A percentile compares a stretch with the other conserved stretches of the same genome.
Evolutionary conservation across 2,329 filamentous ascomycete species (phyloP).

Genomic region (Cladorrhinum sp.): DNA sequence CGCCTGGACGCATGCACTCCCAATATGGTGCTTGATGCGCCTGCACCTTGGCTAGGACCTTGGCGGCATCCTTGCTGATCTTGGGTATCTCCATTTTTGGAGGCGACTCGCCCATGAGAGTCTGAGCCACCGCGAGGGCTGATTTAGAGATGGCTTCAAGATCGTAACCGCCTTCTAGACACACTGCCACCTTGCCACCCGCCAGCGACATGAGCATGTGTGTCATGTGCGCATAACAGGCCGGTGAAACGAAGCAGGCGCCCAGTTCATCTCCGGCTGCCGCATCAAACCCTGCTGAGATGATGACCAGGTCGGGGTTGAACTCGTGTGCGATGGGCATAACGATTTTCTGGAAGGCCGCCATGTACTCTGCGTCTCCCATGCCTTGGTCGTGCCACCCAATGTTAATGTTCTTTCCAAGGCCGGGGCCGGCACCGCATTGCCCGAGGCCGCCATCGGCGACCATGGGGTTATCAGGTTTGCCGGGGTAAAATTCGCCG

Average conservation of each 20-base stretch:
- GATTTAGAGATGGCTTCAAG: slow-evolving; percentile 89
- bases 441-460: slow-evolving; percentile 62
- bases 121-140: slow-evolving; percentile 84
- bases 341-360: slow-evolving; percentile 90
- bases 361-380: slow-evolving; percentile 96
- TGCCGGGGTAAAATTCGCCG: slow-evolving; percentile 80
- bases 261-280: slow-evolving; percentile 91
- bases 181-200: slow-evolving; percentile 83
- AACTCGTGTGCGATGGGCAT: slow-evolving; percentile 97
- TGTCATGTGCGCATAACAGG: slow-evolving; percentile 97
- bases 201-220: slow-evolving; percentile 98
- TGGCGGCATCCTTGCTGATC: slow-evolving; percentile 55
- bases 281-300: slow-evolving; percentile 94
- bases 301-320: slow-evolving; percentile 88
- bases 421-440: slow-evolving; percentile 52
- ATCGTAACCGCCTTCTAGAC: slow-evolving; percentile 94
- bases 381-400: slow-evolving; percentile 71
- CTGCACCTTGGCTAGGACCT: slow-evolving; percentile 57
- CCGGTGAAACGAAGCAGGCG: slow-evolving; percentile 85
- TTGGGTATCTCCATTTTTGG: slow-evolving; percentile 55
- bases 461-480: slow-evolving; percentile 53
- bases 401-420: slow-evolving; percentile 65
- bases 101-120: slow-evolving; percentile 93
- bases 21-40: slow-evolving; percentile 69
- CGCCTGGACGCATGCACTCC: slow-evolving; percentile 77